Evolutionary conservation across 1,139 yeast species (phyloP).

Genomic region (Taiozyma onychis): DNA sequence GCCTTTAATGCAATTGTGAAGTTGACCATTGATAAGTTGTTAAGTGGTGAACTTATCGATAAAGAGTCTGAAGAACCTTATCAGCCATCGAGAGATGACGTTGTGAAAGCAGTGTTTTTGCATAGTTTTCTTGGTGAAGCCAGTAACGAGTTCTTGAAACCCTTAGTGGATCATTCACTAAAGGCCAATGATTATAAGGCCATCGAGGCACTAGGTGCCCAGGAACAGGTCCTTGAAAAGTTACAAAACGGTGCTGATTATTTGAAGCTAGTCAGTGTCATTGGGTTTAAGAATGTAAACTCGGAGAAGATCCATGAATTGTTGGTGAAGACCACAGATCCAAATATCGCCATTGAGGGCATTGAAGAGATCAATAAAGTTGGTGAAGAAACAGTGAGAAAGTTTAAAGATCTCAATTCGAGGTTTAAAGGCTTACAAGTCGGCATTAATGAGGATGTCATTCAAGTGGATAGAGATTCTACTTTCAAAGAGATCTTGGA

Average conservation of each 20-base stretch:
- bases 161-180: background rate
- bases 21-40: slow-evolving; percentile 13
- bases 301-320: background rate
- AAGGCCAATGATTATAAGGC: background rate
- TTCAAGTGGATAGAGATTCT: slow-evolving; percentile 1
- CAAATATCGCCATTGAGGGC: background rate
- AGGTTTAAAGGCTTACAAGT: background rate
- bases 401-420: background rate
- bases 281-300: background rate
- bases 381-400: background rate
- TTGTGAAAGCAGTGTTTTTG: slow-evolving; percentile 7
- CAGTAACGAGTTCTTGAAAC: background rate
- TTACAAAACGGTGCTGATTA: background rate
- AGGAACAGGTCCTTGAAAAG: background rate
- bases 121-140: slow-evolving; percentile 5
- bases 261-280: background rate
- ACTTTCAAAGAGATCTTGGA: slow-evolving; percentile 1
- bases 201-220: background rate
- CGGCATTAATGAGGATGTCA: background rate
- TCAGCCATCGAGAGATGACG: slow-evolving; percentile 3
- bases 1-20: slow-evolving; percentile 7
- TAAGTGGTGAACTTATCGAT: slow-evolving; percentile 23
- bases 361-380: slow-evolving; percentile 1
- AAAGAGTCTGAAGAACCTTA: slow-evolving; percentile 15
- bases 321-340: background rate